Percentiles rank a stretch among this genome's conserved stretches.
phyloP scores from a whole-genome alignment of 2,329 filamentous ascomycete species.

The Neoscytalidium dimidiatum region DNA sequence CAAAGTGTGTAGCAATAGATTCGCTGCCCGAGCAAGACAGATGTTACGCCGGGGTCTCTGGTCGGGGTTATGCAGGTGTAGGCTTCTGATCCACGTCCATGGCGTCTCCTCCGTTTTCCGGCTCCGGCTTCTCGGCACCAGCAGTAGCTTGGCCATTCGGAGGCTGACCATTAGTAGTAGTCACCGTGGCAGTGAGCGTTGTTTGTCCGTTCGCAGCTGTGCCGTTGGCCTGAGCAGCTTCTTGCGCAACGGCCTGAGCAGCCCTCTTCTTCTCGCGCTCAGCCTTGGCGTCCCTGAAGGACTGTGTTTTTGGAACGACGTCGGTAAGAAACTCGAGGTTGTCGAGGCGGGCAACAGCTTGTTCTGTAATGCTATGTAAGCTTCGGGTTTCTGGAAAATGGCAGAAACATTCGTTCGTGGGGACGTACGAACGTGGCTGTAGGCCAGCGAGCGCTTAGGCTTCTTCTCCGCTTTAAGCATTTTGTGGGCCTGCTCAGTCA shows the following conservation, averaged over 20 bases:
- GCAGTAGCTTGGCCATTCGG: constrained; percentile 1
- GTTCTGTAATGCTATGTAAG: constrained; percentile 55
- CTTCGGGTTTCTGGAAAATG: constrained; percentile 5
- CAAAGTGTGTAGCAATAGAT: too few relatives aligned
- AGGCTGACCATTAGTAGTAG: background rate
- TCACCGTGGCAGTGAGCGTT: background rate
- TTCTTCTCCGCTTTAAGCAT: constrained; percentile 91
- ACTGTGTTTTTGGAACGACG: constrained; percentile 81
- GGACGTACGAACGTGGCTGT: constrained; percentile 79
- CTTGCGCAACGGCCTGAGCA: background rate
- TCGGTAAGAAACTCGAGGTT: constrained; percentile 95
- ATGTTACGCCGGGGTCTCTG: background rate
- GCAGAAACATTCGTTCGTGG: background rate
- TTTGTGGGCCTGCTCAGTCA: constrained; percentile 81
- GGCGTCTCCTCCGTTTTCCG: background rate
- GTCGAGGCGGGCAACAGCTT: constrained; percentile 82
- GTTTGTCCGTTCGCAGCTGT: constrained; percentile 12
- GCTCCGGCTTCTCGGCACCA: background rate
- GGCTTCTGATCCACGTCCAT: constrained; percentile 17
- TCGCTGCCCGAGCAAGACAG: background rate
- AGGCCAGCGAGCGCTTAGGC: constrained; percentile 90
- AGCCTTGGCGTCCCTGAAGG: constrained; percentile 78
- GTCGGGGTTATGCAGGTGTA: background rate
- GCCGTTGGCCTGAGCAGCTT: background rate
- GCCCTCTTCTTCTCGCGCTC: constrained; percentile 45